Base-by-base conservation (phyloP, 768 basidiomycete genomes). In the Brasilioporus rufonigricans region DNA sequence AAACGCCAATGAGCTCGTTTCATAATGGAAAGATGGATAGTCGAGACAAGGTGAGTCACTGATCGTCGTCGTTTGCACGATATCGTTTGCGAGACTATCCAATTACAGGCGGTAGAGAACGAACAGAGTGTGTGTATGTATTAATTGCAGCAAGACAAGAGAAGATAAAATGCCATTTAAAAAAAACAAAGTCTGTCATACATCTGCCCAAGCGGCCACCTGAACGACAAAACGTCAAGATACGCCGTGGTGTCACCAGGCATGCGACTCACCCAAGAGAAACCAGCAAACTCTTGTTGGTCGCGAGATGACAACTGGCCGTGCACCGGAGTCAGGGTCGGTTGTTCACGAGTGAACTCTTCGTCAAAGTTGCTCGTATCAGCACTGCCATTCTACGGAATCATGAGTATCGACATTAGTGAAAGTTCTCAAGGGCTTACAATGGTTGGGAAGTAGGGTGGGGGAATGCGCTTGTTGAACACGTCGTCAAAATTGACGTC, bases 401-500 rank as follows among this genome's bases (percentile, higher is more conserved):
- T 31, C 24, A 48, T 57, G 4, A 62, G 44, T 47, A 67, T 52
- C 32, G 31, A 53, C 4, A 32, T 36, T 13, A n/a, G 1, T 33
- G n/a, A 29, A 26, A 29, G 45, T 52, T 26, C 2, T 16, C 5
- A n/a, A 49, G 45, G 9, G 73, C 91, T 69, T 66, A 93, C 94
- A 65, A 99, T 93, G 3, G 87, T 91, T 16, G 97, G 97, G 84
- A 93, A 94, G 77, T 98, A 99, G 4, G 96, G 92, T 21, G 94
- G 91, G 21, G 95, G 94, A 65, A 98, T 93, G 56, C 95, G 91
- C 74, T 98, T 98, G 76, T 97, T 80, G 60, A 96, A 70, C n/a
- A 99, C 90, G 71, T 98, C 96, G 61, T 98, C 97, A 71, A 89
- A 99, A 75, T 75, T 98, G 46, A 96, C 91, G 69, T 98, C 97